phyloP scores from a whole-genome alignment of 768 basidiomycete genomes.

The Russula foetens region DNA sequence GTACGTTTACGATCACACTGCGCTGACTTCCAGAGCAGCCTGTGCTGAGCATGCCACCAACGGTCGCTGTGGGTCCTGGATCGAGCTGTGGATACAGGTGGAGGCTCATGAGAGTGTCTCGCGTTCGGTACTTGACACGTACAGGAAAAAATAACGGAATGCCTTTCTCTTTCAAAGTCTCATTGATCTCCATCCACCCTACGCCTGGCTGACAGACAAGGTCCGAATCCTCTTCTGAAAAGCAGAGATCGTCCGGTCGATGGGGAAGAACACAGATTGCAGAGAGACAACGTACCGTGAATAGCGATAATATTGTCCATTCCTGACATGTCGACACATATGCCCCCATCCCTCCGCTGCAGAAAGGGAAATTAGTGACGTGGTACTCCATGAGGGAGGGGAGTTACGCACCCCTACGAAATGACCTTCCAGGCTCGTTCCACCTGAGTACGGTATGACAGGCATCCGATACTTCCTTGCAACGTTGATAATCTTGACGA shows the following conservation, averaged over 20 bases:
- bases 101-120: not conserved
- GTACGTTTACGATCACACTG: slow-evolving; percentile 21
- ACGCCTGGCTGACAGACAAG: slow-evolving; percentile 67
- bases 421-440: slow-evolving; percentile 77
- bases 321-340: slow-evolving; percentile 68
- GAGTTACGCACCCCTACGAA: slow-evolving; percentile 45
- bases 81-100: slow-evolving; percentile 42
- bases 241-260: not conserved
- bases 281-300: slow-evolving; percentile 40
- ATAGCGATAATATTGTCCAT: slow-evolving; percentile 79
- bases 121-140: not conserved
- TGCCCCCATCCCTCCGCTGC: slow-evolving; percentile 41
- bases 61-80: slow-evolving; percentile 70
- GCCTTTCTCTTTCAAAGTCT: slow-evolving; percentile 56
- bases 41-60: slow-evolving; percentile 82
- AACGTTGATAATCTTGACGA: slow-evolving; percentile 67
- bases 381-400: not conserved
- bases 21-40: slow-evolving; percentile 75
- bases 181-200: slow-evolving; percentile 67
- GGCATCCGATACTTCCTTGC: slow-evolving; percentile 73
- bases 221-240: slow-evolving; percentile 58
- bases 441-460: slow-evolving; percentile 70
- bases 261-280: not conserved
- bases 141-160: slow-evolving; percentile 83
- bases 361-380: not conserved